Evolutionary conservation across 1,284 basidiomycete species (phyloP).

Genomic region (Vanrija sp.): DNA sequence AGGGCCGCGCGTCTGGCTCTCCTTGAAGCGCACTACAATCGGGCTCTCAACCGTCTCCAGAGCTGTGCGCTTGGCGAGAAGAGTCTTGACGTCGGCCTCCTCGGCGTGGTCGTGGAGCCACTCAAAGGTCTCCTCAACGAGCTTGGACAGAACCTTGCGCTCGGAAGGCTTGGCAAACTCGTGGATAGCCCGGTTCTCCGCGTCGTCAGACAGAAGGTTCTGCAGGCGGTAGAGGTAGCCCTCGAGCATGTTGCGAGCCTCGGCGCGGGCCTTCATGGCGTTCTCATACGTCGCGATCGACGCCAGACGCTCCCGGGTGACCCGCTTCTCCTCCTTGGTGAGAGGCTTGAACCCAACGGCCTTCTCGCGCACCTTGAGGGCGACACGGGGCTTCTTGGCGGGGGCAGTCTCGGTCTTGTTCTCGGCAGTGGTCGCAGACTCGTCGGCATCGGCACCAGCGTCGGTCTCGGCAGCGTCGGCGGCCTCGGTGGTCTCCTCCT

Average conservation of each 20-base stretch:
- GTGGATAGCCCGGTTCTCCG: conserved; percentile 64
- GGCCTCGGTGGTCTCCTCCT: conserved; percentile 36
- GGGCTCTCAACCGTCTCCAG: conserved; percentile 80
- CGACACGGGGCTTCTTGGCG: conserved; percentile 38
- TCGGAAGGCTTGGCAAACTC: conserved; percentile 73
- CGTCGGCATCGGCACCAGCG: conserved; percentile 41
- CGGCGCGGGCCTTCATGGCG: conserved; percentile 74
- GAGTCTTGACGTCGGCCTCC: conserved; percentile 66
- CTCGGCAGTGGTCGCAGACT: conserved; percentile 47
- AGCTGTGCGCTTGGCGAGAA: conserved; percentile 67
- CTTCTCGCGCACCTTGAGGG: conserved; percentile 61
- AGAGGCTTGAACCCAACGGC: conserved; percentile 67
- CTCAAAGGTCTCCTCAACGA: conserved; percentile 64
- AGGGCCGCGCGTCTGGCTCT: conserved; percentile 70
- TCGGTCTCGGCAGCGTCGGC: conserved; percentile 49
- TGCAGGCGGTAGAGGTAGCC: conserved; percentile 85
- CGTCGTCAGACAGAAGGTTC: conserved; percentile 68
- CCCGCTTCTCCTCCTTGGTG: conserved; percentile 67
- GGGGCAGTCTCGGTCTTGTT: conserved; percentile 11
- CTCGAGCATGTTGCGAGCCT: conserved; percentile 88
- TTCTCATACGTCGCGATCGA: conserved; percentile 73
- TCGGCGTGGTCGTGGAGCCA: conserved; percentile 91
- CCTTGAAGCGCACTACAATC: conserved; percentile 77
- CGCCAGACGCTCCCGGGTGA: conserved; percentile 66
- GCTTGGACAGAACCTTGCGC: conserved; percentile 60